phyloP scores from a whole-genome alignment of 257 asterid genomes.

The Rehmannia glutinosa region DNA sequence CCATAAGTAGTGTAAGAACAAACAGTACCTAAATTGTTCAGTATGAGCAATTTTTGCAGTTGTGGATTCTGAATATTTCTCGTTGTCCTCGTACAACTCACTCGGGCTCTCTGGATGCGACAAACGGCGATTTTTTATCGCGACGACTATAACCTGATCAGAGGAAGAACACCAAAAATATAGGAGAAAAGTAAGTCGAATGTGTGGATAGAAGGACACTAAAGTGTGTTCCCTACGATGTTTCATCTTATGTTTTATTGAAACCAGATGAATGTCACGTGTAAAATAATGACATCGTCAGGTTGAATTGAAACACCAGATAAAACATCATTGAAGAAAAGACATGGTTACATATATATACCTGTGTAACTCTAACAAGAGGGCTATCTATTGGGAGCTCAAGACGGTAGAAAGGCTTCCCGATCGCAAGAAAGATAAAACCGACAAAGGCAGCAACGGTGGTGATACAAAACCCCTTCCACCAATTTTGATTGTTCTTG shows the following conservation, averaged over 20 bases:
- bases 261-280: too few relatives aligned
- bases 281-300: too few relatives aligned
- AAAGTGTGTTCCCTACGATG: too few relatives aligned
- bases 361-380: constrained; percentile 54
- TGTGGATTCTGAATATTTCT: constrained; percentile 36
- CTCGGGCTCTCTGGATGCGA: constrained; percentile 35
- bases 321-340: too few relatives aligned
- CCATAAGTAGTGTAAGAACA: too few relatives aligned
- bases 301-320: too few relatives aligned
- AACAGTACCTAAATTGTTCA: constrained; percentile 63
- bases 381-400: constrained; percentile 67
- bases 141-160: constrained; percentile 70
- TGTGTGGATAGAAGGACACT: too few relatives aligned
- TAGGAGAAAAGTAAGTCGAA: neutral
- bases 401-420: constrained; percentile 61
- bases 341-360: too few relatives aligned
- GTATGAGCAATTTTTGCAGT: constrained; percentile 53
- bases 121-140: constrained; percentile 50
- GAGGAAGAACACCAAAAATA: neutral
- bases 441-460: neutral
- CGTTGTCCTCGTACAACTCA: constrained; percentile 62
- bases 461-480: constrained; percentile 71
- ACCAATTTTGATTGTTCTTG: constrained; percentile 56
- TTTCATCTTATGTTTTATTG: too few relatives aligned
- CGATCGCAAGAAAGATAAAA: constrained; percentile 36